Evolutionary conservation across 768 basidiomycete species (phyloP), one percentile per base, ranked within the genome.

Genomic region (Russula foetens): DNA sequence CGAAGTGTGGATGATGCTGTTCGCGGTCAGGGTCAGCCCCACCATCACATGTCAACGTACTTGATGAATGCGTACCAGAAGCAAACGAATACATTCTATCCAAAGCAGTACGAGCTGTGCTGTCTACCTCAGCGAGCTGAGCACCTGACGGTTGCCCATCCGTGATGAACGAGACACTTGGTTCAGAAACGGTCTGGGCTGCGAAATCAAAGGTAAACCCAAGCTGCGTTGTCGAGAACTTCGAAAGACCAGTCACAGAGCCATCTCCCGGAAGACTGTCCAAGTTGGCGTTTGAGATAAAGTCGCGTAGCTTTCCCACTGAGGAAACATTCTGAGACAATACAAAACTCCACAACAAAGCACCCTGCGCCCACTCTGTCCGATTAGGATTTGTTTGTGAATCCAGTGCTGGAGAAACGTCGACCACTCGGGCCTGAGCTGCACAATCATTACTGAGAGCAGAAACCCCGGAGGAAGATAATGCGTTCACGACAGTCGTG

Each of bases 151-250:
- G 82, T 46, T 80, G 75, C 0, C 79, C 83, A 54, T 79, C 71
- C 11, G 63, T 65, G 5, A 70, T 62, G 67, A 84, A 88, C 0
- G 76, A 75, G 8, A 77, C 72, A 19, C 71, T 58, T 15, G 77
- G 80, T 43, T 75, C 73, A 4, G 70, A 69, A 24, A 84, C 69
- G 26, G 75, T 77, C 69, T 83, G 84, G 6, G 75, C 70, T 12
- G 83, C 84, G 67, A 86, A 86, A 68, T 88, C 75, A 68, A 81
- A 86, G 26, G 64, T 73, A 65, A 77, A 84, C 7, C 85, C 86
- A 29, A 79, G 77, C 15, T 72, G 70, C 1, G 72, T 73, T 11
- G 73, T 76, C 17, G 76, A 68, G 66, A 82, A 82, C 17, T 67
- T 55, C 4, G 70, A 64, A 12, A 65, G 14, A 24, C 65, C 63